Evolutionary conservation across 495 filamentous ascomycete genomes (phyloP).

Genomic region (Xylaria longipes): DNA sequence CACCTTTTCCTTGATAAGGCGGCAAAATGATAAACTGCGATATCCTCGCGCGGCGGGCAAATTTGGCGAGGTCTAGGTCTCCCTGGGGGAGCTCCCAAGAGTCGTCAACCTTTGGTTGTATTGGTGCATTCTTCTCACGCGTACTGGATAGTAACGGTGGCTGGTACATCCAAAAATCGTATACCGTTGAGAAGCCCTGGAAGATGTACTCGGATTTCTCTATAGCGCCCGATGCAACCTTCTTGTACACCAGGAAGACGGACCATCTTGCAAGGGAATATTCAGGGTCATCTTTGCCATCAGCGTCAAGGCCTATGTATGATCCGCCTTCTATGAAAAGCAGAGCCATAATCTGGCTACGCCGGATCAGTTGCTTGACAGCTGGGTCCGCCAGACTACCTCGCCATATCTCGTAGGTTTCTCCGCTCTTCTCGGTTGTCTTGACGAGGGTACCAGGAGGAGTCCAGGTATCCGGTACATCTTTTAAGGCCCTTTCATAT

Average conservation of each 20-base stretch:
- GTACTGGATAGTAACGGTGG: constrained; percentile 38
- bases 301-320: constrained; percentile 67
- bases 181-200: constrained; percentile 86
- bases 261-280: constrained; percentile 84
- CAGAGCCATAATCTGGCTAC: constrained; percentile 82
- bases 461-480: constrained; percentile 62
- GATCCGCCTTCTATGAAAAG: constrained; percentile 92
- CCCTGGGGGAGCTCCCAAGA: constrained; percentile 36
- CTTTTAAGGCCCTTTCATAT: constrained; percentile 64
- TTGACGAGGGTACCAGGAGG: constrained; percentile 59
- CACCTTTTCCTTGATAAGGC: constrained; percentile 78
- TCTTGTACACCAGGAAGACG: constrained; percentile 82
- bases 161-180: constrained; percentile 76
- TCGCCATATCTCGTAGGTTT: constrained; percentile 60
- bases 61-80: constrained; percentile 41
- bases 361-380: constrained; percentile 70
- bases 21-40: constrained; percentile 95
- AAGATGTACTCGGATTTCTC: constrained; percentile 69
- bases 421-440: constrained; percentile 44
- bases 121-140: constrained; percentile 20
- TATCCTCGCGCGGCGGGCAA: constrained; percentile 78
- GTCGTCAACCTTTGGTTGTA: constrained; percentile 25
- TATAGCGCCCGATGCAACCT: constrained; percentile 49
- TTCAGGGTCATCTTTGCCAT: constrained; percentile 71
- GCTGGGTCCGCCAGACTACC: constrained; percentile 57